Percentiles rank a stretch among this genome's conserved stretches.
Conservation (phyloP, 2,329 filamentous ascomycete genomes). For the Passalora sequoiae region DNA sequence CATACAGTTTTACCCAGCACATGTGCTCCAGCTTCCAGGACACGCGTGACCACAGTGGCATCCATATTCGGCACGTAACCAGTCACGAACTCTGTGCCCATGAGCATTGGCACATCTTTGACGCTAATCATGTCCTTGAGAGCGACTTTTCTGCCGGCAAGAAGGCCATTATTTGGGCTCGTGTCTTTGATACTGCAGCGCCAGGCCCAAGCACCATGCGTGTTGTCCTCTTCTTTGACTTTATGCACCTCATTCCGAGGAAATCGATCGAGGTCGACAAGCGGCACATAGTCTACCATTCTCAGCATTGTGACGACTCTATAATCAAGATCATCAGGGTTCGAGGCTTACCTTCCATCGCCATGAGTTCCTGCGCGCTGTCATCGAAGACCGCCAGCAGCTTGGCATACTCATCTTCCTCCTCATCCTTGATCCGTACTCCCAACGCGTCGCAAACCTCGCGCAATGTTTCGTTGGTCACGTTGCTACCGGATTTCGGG, state of each 20-base stretch:
- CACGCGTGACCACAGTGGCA: conserved; percentile 43
- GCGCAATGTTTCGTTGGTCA: conserved; percentile 33
- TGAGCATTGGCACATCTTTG: conserved; percentile 41
- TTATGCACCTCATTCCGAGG: conserved; percentile 35
- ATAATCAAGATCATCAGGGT: neutral
- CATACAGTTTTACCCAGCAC: conserved; percentile 46
- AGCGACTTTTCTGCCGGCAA: conserved; percentile 39
- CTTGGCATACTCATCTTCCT: conserved; percentile 37
- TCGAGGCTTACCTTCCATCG: conserved; percentile 26
- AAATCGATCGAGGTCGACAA: conserved; percentile 33
- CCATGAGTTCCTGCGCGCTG: conserved; percentile 36
- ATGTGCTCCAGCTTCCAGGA: conserved; percentile 41
- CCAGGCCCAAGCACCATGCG: conserved; percentile 43
- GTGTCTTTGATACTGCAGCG: conserved; percentile 36
- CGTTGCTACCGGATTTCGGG: conserved; percentile 32
- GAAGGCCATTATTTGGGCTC: conserved; percentile 24
- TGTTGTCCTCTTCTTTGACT: conserved; percentile 33
- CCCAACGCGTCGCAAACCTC: conserved; percentile 32
- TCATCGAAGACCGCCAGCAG: conserved; percentile 40
- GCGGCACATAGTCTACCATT: conserved; percentile 31
- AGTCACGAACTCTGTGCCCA: conserved; percentile 42
- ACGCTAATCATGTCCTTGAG: conserved; percentile 49
- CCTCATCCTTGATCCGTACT: conserved; percentile 32
- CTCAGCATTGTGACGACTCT: neutral
- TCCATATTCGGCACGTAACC: conserved; percentile 38